A percentile compares a stretch with the other conserved stretches of the same genome.
Evolutionary conservation across 306 rosid species (phyloP).

Genomic region (Corylus americana): DNA sequence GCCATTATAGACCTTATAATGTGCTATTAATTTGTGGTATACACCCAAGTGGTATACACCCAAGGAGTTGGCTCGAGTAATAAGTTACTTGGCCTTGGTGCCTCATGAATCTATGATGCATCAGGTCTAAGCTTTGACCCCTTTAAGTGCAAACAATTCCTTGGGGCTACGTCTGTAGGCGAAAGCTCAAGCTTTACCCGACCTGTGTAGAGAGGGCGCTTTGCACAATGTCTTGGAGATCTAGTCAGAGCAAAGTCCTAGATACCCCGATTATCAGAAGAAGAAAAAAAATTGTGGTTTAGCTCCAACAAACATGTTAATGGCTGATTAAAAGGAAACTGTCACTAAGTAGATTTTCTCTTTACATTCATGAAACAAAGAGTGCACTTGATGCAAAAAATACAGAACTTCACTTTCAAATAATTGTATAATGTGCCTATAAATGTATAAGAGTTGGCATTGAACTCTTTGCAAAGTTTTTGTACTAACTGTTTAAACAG

Average conservation of each 20-base stretch:
- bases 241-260: too few relatives aligned
- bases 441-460: not conserved
- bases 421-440: not conserved
- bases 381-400: not conserved
- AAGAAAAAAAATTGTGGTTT: too few relatives aligned
- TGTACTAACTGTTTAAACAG: not conserved
- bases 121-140: too few relatives aligned
- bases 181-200: too few relatives aligned
- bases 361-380: not conserved
- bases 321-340: not conserved
- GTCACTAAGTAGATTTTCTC: not conserved
- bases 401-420: not conserved
- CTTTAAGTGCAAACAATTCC: too few relatives aligned
- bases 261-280: too few relatives aligned
- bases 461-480: not conserved
- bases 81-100: too few relatives aligned
- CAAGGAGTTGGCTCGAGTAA: too few relatives aligned
- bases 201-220: too few relatives aligned
- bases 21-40: not conserved
- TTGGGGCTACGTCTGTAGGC: too few relatives aligned
- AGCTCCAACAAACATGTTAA: not conserved
- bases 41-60: not conserved
- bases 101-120: too few relatives aligned
- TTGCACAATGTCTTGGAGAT: too few relatives aligned
- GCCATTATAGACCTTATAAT: not conserved